Evolutionary conservation across 192 early-diverging fungal genomes (phyloP).

Genomic region (Gonapodya prolifera): DNA sequence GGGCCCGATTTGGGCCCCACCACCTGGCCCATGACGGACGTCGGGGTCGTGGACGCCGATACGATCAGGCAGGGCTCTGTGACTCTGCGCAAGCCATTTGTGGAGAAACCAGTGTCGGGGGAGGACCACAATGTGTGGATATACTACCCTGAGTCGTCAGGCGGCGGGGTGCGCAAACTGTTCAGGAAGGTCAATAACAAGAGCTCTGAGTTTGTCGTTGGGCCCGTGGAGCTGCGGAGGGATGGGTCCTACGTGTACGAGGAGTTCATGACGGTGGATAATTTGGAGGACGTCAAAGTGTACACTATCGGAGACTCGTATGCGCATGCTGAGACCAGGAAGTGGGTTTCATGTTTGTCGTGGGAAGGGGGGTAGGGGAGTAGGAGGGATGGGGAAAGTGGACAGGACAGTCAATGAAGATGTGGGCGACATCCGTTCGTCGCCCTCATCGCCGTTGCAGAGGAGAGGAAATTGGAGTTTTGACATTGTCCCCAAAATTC

Average conservation of each 20-base stretch:
- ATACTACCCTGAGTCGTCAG: conserved; percentile 68
- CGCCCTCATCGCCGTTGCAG: too few species aligned
- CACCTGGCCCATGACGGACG: background rate
- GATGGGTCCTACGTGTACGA: conserved; percentile 88
- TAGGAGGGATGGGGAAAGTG: background rate
- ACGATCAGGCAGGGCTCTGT: conserved; percentile 55
- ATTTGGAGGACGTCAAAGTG: conserved; percentile 94
- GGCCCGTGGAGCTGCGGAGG: conserved; percentile 46
- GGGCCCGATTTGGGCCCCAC: conserved; percentile 29
- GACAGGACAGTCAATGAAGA: too few species aligned
- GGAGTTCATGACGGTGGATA: conserved; percentile 85
- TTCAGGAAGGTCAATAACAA: conserved; percentile 91
- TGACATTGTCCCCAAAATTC: too few species aligned
- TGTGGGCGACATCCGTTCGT: too few species aligned
- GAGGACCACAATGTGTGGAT: conserved; percentile 98
- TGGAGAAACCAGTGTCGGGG: conserved; percentile 92
- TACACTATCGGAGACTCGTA: conserved; percentile 87
- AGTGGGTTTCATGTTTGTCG: conserved; percentile 28
- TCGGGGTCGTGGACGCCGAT: conserved; percentile 42
- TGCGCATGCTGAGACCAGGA: conserved; percentile 90
- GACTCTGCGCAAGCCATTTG: conserved; percentile 80
- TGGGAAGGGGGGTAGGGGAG: too few species aligned
- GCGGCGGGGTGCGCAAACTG: conserved; percentile 67
- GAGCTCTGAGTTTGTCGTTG: conserved; percentile 72
- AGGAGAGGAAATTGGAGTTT: background rate